Conservation (phyloP, 768 basidiomycete genomes). For the Omphalotus guepiniiformis region DNA sequence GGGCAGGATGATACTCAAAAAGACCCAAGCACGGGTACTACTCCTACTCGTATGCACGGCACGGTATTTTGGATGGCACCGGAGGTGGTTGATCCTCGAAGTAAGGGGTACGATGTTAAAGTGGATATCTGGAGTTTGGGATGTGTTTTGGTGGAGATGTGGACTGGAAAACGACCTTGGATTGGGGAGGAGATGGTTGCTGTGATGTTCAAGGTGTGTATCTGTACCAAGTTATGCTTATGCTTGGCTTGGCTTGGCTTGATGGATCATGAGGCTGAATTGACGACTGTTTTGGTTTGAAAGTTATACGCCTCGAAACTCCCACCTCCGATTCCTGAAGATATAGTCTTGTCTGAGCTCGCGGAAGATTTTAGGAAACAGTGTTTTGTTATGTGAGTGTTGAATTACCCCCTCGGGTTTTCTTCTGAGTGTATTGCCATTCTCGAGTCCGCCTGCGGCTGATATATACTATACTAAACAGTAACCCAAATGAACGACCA, state of each 20-base stretch:
- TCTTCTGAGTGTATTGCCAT: too few species aligned
- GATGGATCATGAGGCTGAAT: neutral
- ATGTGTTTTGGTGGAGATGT: conserved; percentile 80
- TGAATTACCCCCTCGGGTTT: too few species aligned
- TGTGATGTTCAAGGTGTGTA: conserved; percentile 68
- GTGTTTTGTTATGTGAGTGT: conserved; percentile 3
- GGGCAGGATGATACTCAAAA: neutral
- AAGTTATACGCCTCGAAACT: neutral
- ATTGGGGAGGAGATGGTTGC: conserved; percentile 59
- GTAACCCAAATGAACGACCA: conserved; percentile 69
- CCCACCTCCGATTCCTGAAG: conserved; percentile 1
- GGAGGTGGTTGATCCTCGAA: conserved; percentile 38
- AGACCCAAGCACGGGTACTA: neutral
- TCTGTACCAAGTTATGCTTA: neutral
- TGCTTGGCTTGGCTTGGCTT: neutral
- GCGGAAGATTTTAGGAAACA: conserved; percentile 2
- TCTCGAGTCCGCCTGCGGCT: neutral
- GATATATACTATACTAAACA: too few species aligned
- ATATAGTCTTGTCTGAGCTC: conserved; percentile 1
- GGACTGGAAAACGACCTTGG: conserved; percentile 75
- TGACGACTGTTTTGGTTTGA: neutral
- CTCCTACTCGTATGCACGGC: neutral
- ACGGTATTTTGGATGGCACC: conserved; percentile 81
- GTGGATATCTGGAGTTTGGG: conserved; percentile 82
- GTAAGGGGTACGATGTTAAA: conserved; percentile 64